Evolutionary conservation across 2,329 filamentous ascomycete species (phyloP), one percentile per base, ranked within the genome.

Genomic region (Venturia carpophila): DNA sequence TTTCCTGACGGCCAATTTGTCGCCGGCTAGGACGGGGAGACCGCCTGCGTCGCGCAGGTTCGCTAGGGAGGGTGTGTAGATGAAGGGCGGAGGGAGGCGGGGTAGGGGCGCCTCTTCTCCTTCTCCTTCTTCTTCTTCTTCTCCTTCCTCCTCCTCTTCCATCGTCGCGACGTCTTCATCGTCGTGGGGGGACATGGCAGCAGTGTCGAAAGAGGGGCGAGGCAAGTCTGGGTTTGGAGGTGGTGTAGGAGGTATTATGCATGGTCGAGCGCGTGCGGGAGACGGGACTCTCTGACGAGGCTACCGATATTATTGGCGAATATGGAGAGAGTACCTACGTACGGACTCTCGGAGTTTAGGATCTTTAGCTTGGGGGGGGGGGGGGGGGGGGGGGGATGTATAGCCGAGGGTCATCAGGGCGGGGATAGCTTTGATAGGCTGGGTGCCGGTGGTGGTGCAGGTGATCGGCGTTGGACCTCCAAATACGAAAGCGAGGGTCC

Each of bases 1-100:
- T 21, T 10, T 27, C 39, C 34, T 55, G 4, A 63, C 61, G 27
- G 24, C 34, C 24, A 39, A 27, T 75, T 74, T 69, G 75, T 77
- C 61, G 68, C 69, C 9, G 19, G 55, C 30, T 15, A 0, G 39
- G 3, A 73, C 70, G 9, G 65, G 34, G 47, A 67, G 21, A 65
- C 72, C 65, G 63, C 71, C 70, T 34, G 73, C 69, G 61, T 75
- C 73, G 62, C 75, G 73, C 30, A 77, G 68, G 67, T 76, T 77
- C 67, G 69, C 64, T 64, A 76, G 69, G 64, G 73, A 71, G 47
- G 71, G 69, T 64, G 75, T 66, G 30, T 62, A 43, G 68, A 71
- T 71, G 71, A 77, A 77, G 11, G 75, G 75, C 1, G 74, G 61
- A 1, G 68, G 66, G 41, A 67, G 64, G 63, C 52, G 52, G 27